Base-by-base conservation (phyloP, 257 asterid genomes). In the Solanum tacnaense region DNA sequence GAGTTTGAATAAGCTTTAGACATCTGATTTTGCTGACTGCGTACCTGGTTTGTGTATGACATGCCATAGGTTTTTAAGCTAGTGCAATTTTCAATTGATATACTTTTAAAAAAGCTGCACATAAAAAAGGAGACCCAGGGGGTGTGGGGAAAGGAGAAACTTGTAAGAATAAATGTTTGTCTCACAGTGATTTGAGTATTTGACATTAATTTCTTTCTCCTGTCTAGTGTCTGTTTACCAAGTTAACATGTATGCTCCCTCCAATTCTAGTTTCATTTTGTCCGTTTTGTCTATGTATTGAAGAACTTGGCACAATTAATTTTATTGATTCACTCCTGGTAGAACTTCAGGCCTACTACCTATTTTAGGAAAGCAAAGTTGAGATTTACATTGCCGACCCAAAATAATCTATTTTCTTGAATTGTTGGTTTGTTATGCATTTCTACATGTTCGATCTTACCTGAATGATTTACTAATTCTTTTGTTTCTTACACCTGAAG, bases 401-500 rank as follows among this genome's bases (percentile, higher is more conserved):
- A 29, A 44, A 38, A 6, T 73, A 34, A n/a, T 39, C 35, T 39
- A 18, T 13, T 18, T 46, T 5, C 29, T 82, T 29, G 70, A 49
- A 18, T 82, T 82, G 68, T 31, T 82, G 71, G 71, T 82, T 38
- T 82, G 86, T 31, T 44, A 46, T 16, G 85, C 38, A 46, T 20
- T 46, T 82, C 71, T 32, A 39, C 27, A 76, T 31, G 39, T 89
- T 34, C 25, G 56, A 13, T 81, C 62, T 86, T 76, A 62, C 11
- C 65, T 38, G 52, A 36, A 23, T 23, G 38, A 31, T 88, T 86
- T 67, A 87, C 86, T 87, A 35, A 70, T 65, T 71, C 67, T 49
- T 36, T 86, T 11, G 20, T 87, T 86, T 67, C 49, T 84, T 49
- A 36, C 46, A 70, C 49, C 21, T 89, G 91, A 87, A 96, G 99